phyloP scores from a whole-genome alignment of 257 asterid genomes.

The Hygrophila difformis region DNA sequence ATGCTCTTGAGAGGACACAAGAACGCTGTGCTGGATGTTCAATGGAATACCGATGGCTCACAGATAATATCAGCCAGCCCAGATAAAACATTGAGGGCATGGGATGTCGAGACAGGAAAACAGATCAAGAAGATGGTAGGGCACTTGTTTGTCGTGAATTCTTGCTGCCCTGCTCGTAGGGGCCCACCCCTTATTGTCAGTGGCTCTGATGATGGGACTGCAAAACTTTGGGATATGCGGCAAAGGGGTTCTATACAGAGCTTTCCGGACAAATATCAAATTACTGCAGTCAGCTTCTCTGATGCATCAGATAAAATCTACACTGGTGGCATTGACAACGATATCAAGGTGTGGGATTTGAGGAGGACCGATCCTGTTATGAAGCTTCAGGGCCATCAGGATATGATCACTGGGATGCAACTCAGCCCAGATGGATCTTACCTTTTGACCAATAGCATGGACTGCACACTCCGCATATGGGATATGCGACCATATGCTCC shows the following conservation, averaged over 20 bases:
- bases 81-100: slow-evolving; percentile 86
- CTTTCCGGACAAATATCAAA: slow-evolving; percentile 95
- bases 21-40: slow-evolving; percentile 90
- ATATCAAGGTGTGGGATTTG: slow-evolving; percentile 91
- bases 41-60: slow-evolving; percentile 86
- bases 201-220: slow-evolving; percentile 97
- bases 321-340: slow-evolving; percentile 90
- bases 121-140: slow-evolving; percentile 94
- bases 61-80: slow-evolving; percentile 91
- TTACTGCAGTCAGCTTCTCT: slow-evolving; percentile 90
- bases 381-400: slow-evolving; percentile 97
- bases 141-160: slow-evolving; percentile 80
- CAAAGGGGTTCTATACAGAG: slow-evolving; percentile 95
- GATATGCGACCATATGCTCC: slow-evolving; percentile 99
- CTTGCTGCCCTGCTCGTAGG: slow-evolving; percentile 87
- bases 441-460: slow-evolving; percentile 94
- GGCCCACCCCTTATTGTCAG: slow-evolving; percentile 96
- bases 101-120: slow-evolving; percentile 93
- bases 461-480: slow-evolving; percentile 85
- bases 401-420: slow-evolving; percentile 88
- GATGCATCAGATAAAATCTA: slow-evolving; percentile 94
- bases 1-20: slow-evolving; percentile 92
- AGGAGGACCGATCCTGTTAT: slow-evolving; percentile 79
- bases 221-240: slow-evolving; percentile 98
- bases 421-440: slow-evolving; percentile 98